Conservation (phyloP, 805 yeast species). For the Yarrowia sp. region DNA sequence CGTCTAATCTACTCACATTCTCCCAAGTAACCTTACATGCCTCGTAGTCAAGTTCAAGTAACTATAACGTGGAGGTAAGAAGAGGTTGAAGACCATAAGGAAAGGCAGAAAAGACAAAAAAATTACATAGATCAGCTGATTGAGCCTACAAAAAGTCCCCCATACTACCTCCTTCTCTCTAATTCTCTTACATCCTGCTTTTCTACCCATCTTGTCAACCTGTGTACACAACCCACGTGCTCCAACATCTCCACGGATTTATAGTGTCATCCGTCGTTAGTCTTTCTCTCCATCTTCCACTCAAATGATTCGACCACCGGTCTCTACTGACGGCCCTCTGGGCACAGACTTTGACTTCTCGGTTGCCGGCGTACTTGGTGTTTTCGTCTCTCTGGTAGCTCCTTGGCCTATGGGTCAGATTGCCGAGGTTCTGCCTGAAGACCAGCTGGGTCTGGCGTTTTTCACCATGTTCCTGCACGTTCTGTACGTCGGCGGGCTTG, state of each 20-base stretch:
- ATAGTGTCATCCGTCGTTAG: background rate
- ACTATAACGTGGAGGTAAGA: background rate
- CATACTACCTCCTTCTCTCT: too few species aligned
- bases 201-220: too few species aligned
- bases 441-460: background rate
- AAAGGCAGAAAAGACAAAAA: too few species aligned
- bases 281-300: too few species aligned
- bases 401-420: constrained; percentile 31
- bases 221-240: background rate
- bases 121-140: too few species aligned
- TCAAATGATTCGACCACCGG: constrained; percentile 4
- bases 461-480: constrained; percentile 21
- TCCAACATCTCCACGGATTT: background rate
- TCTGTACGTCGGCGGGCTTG: constrained; percentile 6
- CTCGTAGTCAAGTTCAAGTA: too few species aligned
- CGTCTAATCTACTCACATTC: too few species aligned
- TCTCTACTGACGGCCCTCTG: constrained; percentile 2
- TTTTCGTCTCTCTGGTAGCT: background rate
- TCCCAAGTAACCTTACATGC: too few species aligned
- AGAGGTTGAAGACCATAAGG: too few species aligned
- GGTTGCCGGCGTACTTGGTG: background rate
- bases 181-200: too few species aligned
- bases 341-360: constrained; percentile 22
- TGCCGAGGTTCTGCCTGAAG: constrained; percentile 3
- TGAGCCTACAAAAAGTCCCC: too few species aligned